phyloP scores from a whole-genome alignment of 75 land plant genomes.

The Cupressus sempervirens region DNA sequence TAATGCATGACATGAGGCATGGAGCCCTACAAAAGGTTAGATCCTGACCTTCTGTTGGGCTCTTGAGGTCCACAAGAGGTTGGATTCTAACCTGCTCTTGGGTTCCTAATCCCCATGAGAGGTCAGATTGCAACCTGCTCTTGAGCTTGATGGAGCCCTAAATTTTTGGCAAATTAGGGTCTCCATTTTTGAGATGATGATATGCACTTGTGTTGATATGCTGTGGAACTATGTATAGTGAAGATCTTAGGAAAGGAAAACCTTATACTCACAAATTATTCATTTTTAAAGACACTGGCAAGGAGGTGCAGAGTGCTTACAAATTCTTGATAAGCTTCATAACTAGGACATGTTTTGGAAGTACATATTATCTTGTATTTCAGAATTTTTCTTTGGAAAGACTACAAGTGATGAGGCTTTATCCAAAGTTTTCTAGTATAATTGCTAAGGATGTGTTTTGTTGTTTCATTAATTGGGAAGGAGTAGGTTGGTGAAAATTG shows the following conservation, averaged over 20 bases:
- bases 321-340: conserved; percentile 46
- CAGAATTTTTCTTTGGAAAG: conserved; percentile 1
- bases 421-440: conserved; percentile 32
- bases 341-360: conserved; percentile 61
- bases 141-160: too few species aligned
- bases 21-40: too few species aligned
- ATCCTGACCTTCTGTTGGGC: too few species aligned
- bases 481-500: too few species aligned
- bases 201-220: background rate
- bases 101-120: too few species aligned
- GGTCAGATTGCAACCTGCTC: too few species aligned
- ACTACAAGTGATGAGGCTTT: conserved; percentile 12
- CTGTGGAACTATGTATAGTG: conserved; percentile 7
- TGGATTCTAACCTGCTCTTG: too few species aligned
- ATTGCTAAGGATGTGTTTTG: conserved; percentile 34
- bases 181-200: background rate
- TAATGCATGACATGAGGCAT: too few species aligned
- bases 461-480: too few species aligned
- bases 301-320: conserved; percentile 45
- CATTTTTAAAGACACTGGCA: conserved; percentile 63
- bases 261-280: conserved; percentile 40
- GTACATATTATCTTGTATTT: conserved; percentile 40
- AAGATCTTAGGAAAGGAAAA: conserved; percentile 34
- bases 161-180: background rate
- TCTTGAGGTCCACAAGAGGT: too few species aligned